These are phyloP conservation scores for Gautieria morchelliformis DNA, from an alignment of 768 basidiomycete genomes.

Conservation along the genomic window DNA sequence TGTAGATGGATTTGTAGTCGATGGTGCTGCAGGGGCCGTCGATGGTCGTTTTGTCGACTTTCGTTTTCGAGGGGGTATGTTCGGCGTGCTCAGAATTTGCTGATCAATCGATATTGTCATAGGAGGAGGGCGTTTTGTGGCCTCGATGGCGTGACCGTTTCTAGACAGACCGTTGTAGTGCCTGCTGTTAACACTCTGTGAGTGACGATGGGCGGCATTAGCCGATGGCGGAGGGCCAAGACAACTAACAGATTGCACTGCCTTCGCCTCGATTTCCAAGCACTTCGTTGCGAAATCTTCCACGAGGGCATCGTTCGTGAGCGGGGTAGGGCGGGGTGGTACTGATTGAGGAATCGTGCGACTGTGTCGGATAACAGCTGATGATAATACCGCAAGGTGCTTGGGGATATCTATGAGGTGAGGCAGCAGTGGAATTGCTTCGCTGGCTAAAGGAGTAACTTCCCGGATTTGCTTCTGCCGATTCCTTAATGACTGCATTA, in stretches of 20 bases:
- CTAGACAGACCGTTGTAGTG: slow-evolving; percentile 1
- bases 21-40: slow-evolving; percentile 32
- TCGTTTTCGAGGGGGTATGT: neutral
- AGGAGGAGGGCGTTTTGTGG: neutral
- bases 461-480: slow-evolving; percentile 46
- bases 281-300: slow-evolving; percentile 42
- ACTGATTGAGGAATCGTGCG: slow-evolving; percentile 18
- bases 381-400: slow-evolving; percentile 67
- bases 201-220: neutral
- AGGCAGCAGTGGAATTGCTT: slow-evolving; percentile 65
- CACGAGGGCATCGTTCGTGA: slow-evolving; percentile 29
- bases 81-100: neutral
- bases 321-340: neutral
- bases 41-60: slow-evolving; percentile 28
- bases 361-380: slow-evolving; percentile 59
- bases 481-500: slow-evolving; percentile 38
- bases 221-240: slow-evolving; percentile 21
- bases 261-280: slow-evolving; percentile 61
- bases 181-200: neutral
- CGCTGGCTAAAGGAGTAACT: slow-evolving; percentile 51
- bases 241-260: slow-evolving; percentile 56
- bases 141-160: neutral
- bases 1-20: slow-evolving; percentile 14
- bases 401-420: slow-evolving; percentile 70
- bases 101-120: neutral